Percentiles rank a stretch among this genome's conserved stretches.
phyloP scores from a whole-genome alignment of 163 green algal genomes.

The Scenedesmus sp. region DNA sequence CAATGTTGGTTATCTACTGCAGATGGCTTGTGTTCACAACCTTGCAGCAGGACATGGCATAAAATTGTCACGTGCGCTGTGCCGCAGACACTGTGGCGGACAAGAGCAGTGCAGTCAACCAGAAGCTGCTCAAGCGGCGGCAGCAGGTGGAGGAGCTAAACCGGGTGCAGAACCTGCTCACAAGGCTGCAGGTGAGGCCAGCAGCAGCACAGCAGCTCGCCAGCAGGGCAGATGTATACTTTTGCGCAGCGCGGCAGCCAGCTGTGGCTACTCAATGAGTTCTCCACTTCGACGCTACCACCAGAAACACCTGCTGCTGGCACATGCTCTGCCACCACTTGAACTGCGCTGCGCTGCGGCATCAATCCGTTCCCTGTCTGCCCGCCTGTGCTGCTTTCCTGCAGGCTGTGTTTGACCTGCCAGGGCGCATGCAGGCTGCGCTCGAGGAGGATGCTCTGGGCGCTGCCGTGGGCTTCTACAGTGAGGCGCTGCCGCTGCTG shows the following conservation, averaged over 20 bases:
- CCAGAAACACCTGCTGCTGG: neutral
- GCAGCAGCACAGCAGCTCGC: neutral
- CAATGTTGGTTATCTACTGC: neutral
- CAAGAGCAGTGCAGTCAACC: conserved; percentile 83
- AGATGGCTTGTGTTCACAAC: neutral
- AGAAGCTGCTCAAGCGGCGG: conserved; percentile 84
- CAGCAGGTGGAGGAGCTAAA: conserved; percentile 92
- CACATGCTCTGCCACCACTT: neutral
- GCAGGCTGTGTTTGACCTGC: conserved; percentile 93
- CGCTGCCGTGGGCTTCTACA: conserved; percentile 83
- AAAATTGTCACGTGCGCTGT: neutral
- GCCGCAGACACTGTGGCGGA: conserved; percentile 78
- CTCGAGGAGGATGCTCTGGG: conserved; percentile 81
- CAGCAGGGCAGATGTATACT: neutral
- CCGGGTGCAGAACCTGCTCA: conserved; percentile 74
- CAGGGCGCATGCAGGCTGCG: conserved; percentile 81
- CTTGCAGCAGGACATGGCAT: no score
- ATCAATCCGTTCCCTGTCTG: neutral
- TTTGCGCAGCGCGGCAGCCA: neutral
- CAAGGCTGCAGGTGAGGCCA: conserved; percentile 67
- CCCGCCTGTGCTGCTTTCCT: neutral
- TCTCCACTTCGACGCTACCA: no score
- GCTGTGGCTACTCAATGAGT: neutral
- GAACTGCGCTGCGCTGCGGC: neutral
- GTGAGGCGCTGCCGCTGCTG: conserved; percentile 85